A percentile compares a stretch with the other conserved stretches of the same genome.
These are phyloP conservation scores for Bodo saltans DNA, from an alignment of 78 protist genomes.

Conservation along the genomic window DNA sequence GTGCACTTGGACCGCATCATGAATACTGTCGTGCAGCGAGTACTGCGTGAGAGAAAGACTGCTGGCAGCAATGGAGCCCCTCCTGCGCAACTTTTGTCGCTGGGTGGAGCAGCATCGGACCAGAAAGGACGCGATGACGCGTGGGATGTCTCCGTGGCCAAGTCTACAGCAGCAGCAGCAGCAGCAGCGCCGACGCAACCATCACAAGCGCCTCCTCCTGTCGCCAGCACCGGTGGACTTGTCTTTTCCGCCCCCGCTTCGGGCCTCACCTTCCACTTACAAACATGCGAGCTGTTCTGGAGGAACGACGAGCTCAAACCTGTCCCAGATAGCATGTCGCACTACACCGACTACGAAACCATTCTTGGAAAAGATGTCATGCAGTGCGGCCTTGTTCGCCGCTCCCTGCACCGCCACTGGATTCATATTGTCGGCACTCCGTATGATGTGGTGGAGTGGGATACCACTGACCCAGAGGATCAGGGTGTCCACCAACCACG, in stretches of 20 bases:
- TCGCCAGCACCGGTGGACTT: no score
- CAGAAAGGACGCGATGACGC: no score
- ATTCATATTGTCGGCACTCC: slow-evolving; percentile 40
- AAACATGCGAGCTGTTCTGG: slow-evolving; percentile 30
- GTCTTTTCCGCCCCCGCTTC: not conserved
- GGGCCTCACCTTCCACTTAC: slow-evolving; percentile 19
- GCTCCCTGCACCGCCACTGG: slow-evolving; percentile 22
- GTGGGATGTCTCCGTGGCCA: not conserved
- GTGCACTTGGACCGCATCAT: slow-evolving; percentile 1
- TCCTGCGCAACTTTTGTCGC: no score
- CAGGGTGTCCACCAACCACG: slow-evolving; percentile 8
- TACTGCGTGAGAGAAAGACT: slow-evolving; percentile 4
- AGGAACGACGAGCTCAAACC: slow-evolving; percentile 27
- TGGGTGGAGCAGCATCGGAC: not conserved
- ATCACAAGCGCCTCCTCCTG: no score
- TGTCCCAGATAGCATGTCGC: slow-evolving; percentile 32
- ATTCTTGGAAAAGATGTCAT: not conserved
- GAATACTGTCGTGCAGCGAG: not conserved
- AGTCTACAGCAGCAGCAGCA: no score
- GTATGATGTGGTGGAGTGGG: slow-evolving; percentile 37
- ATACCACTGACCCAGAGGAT: not conserved
- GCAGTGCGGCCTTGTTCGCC: slow-evolving; percentile 36
- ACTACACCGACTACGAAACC: slow-evolving; percentile 18
- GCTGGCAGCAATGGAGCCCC: not conserved
- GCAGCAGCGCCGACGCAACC: no score